Percentiles rank a stretch among this genome's conserved stretches.
Evolutionary conservation across 2,329 filamentous ascomycete genomes (phyloP).

Genomic region (Cladophialophora carrionii): DNA sequence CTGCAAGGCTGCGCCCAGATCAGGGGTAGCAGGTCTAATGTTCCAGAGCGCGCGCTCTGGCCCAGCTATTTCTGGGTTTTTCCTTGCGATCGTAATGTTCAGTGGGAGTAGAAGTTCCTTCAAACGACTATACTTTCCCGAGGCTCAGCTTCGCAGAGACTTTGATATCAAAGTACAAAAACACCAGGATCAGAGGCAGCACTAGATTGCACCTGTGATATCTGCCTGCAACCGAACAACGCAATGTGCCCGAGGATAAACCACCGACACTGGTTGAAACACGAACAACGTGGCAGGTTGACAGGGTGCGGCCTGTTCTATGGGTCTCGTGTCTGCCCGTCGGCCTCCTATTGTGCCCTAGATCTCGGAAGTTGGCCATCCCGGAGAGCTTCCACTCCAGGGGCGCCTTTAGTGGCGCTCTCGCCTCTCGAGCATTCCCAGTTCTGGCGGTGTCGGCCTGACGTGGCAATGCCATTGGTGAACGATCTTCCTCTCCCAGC

Average conservation of each 20-base stretch:
- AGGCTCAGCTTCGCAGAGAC: not conserved
- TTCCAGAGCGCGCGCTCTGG: not conserved
- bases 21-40: not conserved
- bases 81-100: not conserved
- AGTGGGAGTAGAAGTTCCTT: not conserved
- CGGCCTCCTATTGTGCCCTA: not conserved
- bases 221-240: not conserved
- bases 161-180: not conserved
- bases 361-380: constrained; percentile 6
- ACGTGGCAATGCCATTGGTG: not conserved
- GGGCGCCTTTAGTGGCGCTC: constrained; percentile 1
- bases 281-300: not conserved
- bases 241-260: not conserved
- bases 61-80: not conserved
- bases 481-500: not conserved
- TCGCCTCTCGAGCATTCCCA: constrained; percentile 6
- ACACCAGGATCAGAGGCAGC: not conserved
- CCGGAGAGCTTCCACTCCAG: constrained; percentile 1
- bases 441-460: not conserved
- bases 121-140: not conserved
- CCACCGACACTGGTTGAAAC: not conserved
- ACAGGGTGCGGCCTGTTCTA: not conserved
- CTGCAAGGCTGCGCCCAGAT: not conserved
- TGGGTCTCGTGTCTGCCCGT: not conserved
- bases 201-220: not conserved